Evolutionary conservation across 352 stramenopile genomes (phyloP), one percentile per base, ranked within the genome.

Genomic region (Globisporangium nunn): DNA sequence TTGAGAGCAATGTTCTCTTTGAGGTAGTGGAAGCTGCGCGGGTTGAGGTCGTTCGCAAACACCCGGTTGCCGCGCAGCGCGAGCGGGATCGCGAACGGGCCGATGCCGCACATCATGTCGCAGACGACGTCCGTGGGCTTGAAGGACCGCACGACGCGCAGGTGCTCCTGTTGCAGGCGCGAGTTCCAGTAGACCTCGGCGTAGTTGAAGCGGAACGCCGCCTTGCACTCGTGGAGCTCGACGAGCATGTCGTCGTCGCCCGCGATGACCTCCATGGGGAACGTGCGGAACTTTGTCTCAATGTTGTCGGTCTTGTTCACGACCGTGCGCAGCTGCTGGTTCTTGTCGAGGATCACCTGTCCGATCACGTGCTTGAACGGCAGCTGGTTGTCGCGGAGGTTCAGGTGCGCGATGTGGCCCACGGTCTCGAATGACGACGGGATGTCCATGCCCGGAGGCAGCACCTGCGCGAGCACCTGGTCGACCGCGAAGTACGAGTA

Each of bases 251-350:
- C 69, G 56, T 87, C 66, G 3, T 96, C 87, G 12, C 86, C 88
- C 3, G 90, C 94, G 28, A 98, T 71, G 8, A 99, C 77, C 72
- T 98, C 95, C 91, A 99, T 98, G 0, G 88, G 90, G 75, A 98
- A 99, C 5, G 96, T 99, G 17, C 96, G 78, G 72, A 97, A 99
- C 58, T 91, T 73, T 53, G 81, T 95, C 68, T 98, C 82, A 58
- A 99, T 98, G 53, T 84, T 96, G 46, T 95, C 93, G 49, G 93
- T 85, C 71, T 99, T 99, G 80, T 99, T 99, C 29, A 99, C 96
- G 6, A 99, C 96, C 35, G 95, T 98, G 50, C 84, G 78, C 53
- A 99, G 96, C 54, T 81, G 67, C 14, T 78, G 74, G 68, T 99
- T 98, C 76, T 99, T 99, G 71, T 99, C 97, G 11, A 99, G 72